Evolutionary conservation across 805 yeast genomes (phyloP).

Genomic region (Saccharomyces jurei): DNA sequence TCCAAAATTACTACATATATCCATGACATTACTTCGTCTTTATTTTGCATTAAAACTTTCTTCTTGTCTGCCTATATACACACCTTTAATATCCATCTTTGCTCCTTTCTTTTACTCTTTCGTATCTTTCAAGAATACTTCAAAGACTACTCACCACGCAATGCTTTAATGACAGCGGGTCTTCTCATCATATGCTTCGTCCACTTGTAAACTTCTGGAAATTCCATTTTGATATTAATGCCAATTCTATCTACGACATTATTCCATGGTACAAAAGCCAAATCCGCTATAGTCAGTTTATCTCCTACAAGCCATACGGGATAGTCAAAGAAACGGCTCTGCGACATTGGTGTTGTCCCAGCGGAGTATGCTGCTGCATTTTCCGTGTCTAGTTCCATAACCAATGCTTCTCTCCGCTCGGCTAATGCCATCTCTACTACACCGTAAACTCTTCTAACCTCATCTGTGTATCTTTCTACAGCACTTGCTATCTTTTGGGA

Average conservation of each 20-base stretch:
- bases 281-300: slow-evolving; percentile 73
- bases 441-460: slow-evolving; percentile 86
- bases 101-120: neutral
- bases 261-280: slow-evolving; percentile 94
- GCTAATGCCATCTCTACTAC: slow-evolving; percentile 93
- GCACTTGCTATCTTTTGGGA: slow-evolving; percentile 80
- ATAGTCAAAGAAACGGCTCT: slow-evolving; percentile 78
- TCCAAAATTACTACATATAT: neutral
- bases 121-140: neutral
- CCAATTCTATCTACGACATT: slow-evolving; percentile 91
- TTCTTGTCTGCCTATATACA: neutral
- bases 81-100: neutral
- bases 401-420: slow-evolving; percentile 80
- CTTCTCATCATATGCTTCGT: slow-evolving; percentile 92
- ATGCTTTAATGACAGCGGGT: slow-evolving; percentile 81
- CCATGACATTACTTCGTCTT: neutral
- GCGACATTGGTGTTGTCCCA: slow-evolving; percentile 81
- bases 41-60: neutral
- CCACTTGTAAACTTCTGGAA: slow-evolving; percentile 95
- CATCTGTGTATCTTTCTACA: slow-evolving; percentile 83
- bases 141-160: slow-evolving; percentile 54
- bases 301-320: slow-evolving; percentile 96
- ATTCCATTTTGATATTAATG: slow-evolving; percentile 75
- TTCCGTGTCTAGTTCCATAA: slow-evolving; percentile 81
- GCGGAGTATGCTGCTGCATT: slow-evolving; percentile 82